phyloP scores from a whole-genome alignment of 768 basidiomycete genomes.

The Calvatia gigantea region DNA sequence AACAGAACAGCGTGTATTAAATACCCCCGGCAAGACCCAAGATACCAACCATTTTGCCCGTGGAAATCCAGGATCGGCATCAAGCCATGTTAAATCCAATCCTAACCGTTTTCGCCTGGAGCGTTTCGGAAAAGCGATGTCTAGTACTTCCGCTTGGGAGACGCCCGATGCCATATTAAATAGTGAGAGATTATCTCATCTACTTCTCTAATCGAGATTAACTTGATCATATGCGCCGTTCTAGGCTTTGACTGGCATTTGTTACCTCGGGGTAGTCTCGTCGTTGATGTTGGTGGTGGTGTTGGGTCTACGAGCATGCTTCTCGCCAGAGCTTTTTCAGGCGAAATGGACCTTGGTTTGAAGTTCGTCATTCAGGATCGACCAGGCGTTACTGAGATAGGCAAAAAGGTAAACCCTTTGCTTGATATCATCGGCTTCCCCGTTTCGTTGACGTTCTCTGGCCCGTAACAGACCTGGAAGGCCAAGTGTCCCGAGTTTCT shows the following conservation, averaged over 20 bases:
- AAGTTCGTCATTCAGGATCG: slow-evolving; percentile 64
- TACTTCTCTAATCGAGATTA: not conserved
- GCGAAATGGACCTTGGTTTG: slow-evolving; percentile 20
- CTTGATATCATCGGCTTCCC: not conserved
- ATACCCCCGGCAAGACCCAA: not conserved
- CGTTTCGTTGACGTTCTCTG: not conserved
- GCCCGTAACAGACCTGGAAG: slow-evolving; percentile 17
- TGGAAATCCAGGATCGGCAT: not conserved
- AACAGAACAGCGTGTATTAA: not conserved
- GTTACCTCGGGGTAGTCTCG: slow-evolving; percentile 43
- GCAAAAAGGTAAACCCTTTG: slow-evolving; percentile 32
- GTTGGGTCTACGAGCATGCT: slow-evolving; percentile 45
- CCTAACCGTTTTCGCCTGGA: slow-evolving; percentile 52
- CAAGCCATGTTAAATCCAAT: slow-evolving; percentile 18
- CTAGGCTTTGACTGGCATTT: slow-evolving; percentile 58
- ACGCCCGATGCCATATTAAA: slow-evolving; percentile 54
- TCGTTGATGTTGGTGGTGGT: slow-evolving; percentile 72
- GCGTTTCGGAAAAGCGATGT: slow-evolving; percentile 76
- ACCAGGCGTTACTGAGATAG: slow-evolving; percentile 47
- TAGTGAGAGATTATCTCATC: slow-evolving; percentile 29
- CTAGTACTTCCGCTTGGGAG: slow-evolving; percentile 70
- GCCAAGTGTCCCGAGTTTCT: slow-evolving; percentile 21
- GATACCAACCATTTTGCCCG: not conserved
- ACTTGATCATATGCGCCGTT: not conserved
- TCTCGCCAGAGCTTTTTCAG: slow-evolving; percentile 31